These are phyloP conservation scores for Leccinum imitatum DNA, from an alignment of 768 basidiomycete genomes.

Conservation along the genomic window DNA sequence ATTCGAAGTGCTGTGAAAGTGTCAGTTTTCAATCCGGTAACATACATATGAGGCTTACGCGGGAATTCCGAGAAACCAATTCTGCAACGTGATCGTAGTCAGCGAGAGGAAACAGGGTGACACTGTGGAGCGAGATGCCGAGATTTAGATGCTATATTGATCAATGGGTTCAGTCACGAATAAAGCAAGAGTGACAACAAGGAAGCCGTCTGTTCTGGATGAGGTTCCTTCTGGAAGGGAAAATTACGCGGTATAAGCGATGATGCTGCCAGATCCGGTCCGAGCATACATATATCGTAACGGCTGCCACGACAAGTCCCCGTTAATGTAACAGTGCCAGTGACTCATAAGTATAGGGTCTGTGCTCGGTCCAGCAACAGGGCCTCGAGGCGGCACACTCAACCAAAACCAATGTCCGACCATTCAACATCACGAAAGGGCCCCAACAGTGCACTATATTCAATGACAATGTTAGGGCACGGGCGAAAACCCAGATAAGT, in stretches of 20 bases:
- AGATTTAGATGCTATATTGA: conserved; percentile 41
- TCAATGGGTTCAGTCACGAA: conserved; percentile 51
- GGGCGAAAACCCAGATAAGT: too few species aligned
- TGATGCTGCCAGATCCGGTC: neutral
- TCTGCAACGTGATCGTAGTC: conserved; percentile 42
- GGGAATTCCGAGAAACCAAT: conserved; percentile 32
- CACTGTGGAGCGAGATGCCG: conserved; percentile 41
- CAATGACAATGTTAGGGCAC: too few species aligned
- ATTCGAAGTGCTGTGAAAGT: neutral
- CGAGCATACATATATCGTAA: neutral
- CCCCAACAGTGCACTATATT: too few species aligned
- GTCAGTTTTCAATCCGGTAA: neutral
- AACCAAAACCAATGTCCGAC: too few species aligned
- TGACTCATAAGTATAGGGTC: too few species aligned
- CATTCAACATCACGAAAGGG: too few species aligned
- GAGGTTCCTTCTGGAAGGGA: conserved; percentile 14
- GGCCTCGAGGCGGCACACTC: too few species aligned
- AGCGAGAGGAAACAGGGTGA: conserved; percentile 44
- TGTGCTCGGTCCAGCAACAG: too few species aligned
- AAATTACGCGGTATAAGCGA: conserved; percentile 5
- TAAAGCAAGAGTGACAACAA: conserved; percentile 39
- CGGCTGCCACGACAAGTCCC: too few species aligned
- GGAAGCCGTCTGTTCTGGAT: conserved; percentile 42
- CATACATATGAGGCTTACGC: conserved; percentile 20
- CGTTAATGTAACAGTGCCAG: too few species aligned